Conservation (phyloP, 2,329 filamentous ascomycete species). For the Thelonectria blattea region DNA sequence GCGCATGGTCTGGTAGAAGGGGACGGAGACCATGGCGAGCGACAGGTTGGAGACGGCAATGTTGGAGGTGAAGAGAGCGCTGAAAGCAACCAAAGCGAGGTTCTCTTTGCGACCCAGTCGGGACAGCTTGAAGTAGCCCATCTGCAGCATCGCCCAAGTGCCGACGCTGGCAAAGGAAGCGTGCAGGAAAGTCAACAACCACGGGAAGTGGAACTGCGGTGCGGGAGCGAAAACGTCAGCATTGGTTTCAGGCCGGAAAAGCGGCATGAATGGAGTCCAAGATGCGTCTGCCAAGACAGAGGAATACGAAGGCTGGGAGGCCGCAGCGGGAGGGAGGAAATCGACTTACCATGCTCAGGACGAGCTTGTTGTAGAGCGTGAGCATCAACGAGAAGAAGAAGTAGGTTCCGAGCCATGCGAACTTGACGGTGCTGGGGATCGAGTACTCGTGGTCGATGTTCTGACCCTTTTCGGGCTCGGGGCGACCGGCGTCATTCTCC, state of each 20-base stretch:
- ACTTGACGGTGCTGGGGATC: slow-evolving; percentile 52
- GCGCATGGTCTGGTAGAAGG: slow-evolving; percentile 69
- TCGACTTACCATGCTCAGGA: slow-evolving; percentile 55
- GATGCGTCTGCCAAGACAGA: neutral
- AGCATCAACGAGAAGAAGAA: slow-evolving; percentile 56
- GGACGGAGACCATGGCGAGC: slow-evolving; percentile 66
- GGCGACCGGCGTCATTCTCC: slow-evolving; percentile 40
- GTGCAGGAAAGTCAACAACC: slow-evolving; percentile 65
- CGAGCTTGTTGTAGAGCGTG: slow-evolving; percentile 65
- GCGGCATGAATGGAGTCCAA: slow-evolving; percentile 2
- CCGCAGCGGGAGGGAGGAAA: neutral
- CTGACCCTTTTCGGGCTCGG: slow-evolving; percentile 39
- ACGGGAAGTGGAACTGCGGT: slow-evolving; percentile 62
- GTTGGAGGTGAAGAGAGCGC: slow-evolving; percentile 66
- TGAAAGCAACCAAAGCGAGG: slow-evolving; percentile 63
- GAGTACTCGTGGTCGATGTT: slow-evolving; percentile 54
- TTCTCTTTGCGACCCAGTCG: slow-evolving; percentile 59
- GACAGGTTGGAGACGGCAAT: slow-evolving; percentile 70
- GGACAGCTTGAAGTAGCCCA: slow-evolving; percentile 59
- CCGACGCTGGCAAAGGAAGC: slow-evolving; percentile 63
- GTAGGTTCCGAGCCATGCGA: slow-evolving; percentile 58
- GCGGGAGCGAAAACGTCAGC: slow-evolving; percentile 29
- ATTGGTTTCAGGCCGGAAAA: slow-evolving; percentile 14
- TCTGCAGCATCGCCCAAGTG: slow-evolving; percentile 57
- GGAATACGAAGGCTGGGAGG: neutral